Evolutionary conservation across 148 eudicot species (phyloP), one percentile per base, ranked within the genome.

Genomic region (Cornus controversa): DNA sequence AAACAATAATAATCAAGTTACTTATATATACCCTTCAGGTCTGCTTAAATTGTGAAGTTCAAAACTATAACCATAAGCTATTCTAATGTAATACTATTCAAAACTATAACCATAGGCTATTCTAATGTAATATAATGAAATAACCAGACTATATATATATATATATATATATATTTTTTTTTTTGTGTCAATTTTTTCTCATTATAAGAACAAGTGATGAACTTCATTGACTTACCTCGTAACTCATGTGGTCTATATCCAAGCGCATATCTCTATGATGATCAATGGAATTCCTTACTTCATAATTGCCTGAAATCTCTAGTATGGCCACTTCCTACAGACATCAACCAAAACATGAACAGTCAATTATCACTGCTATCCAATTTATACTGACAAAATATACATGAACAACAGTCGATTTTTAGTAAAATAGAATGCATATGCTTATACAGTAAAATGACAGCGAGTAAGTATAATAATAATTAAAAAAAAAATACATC

Each of bases 231-330:
- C 82, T 84, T 78, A 91, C 99, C 98, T 96, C 99, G 82, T 96
- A 96, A 0, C 98, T 91, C 99, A 96, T 96, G 84, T 89, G 89
- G 78, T 96, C 99, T 13, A 96, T 90, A 81, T 96, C 99, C 87
- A 96, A 73, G 67, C 99, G 93, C 99, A 96, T 87, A 67, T 91
- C 97, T 75, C 94, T 84, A 73, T 91, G 99, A 80, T 89, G 88
- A 84, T 96, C 99, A 80, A 77, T 25, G 6, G 83, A 71, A 83
- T 81, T 85, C 26, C 88, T 86, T 64, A 84, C 86, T 84, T 90
- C 99, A 80, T 90, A 87, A 76, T 85, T 85, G 31, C 87, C 84
- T 25, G 94, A 85, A 69, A 92, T 75, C 77, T 93, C 98, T 67
- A 89, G 83, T 54, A 93, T 80, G n/a, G 98, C 98, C 78, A 91